phyloP scores from a whole-genome alignment of 2,329 filamentous ascomycete genomes.

The Cyclaneusma minus region DNA sequence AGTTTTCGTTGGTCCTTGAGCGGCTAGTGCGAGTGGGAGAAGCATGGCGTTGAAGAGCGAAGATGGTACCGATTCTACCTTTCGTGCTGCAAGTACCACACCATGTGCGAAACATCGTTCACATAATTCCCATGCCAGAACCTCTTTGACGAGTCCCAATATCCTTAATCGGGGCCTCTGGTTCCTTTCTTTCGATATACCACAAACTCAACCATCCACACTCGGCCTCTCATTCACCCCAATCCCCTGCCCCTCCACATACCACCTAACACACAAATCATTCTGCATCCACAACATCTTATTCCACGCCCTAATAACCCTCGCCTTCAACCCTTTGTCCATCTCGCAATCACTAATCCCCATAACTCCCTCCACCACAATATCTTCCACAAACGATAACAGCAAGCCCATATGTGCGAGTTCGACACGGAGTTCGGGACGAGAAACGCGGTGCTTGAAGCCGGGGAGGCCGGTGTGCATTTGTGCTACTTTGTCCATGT shows the following conservation, averaged over 20 bases:
- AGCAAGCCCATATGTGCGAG: conserved; percentile 64
- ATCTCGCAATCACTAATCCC: conserved; percentile 47
- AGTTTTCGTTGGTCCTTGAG: too few relatives aligned
- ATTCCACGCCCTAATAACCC: conserved; percentile 57
- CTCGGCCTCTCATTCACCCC: too few relatives aligned
- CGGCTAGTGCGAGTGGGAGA: too few relatives aligned
- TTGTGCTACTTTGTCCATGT: conserved; percentile 70
- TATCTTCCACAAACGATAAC: conserved; percentile 62
- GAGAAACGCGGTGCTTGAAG: conserved; percentile 39
- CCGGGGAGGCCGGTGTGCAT: conserved; percentile 65
- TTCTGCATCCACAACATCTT: conserved; percentile 86
- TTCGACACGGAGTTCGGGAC: conserved; percentile 48
- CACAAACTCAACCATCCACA: too few relatives aligned
- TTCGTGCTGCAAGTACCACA: too few relatives aligned
- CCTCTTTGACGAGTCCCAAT: too few relatives aligned
- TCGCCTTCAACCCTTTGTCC: conserved; percentile 51
- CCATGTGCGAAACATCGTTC: too few relatives aligned
- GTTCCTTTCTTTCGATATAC: too few relatives aligned
- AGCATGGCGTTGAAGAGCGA: too few relatives aligned
- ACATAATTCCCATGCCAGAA: too few relatives aligned
- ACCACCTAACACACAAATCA: conserved; percentile 74
- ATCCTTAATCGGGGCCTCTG: too few relatives aligned
- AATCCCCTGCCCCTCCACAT: conserved; percentile 25
- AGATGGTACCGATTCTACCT: too few relatives aligned
- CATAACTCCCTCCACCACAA: conserved; percentile 62